Evolutionary conservation across 768 basidiomycete species (phyloP), one percentile per base, ranked within the genome.

Genomic region (Mycena crocata): DNA sequence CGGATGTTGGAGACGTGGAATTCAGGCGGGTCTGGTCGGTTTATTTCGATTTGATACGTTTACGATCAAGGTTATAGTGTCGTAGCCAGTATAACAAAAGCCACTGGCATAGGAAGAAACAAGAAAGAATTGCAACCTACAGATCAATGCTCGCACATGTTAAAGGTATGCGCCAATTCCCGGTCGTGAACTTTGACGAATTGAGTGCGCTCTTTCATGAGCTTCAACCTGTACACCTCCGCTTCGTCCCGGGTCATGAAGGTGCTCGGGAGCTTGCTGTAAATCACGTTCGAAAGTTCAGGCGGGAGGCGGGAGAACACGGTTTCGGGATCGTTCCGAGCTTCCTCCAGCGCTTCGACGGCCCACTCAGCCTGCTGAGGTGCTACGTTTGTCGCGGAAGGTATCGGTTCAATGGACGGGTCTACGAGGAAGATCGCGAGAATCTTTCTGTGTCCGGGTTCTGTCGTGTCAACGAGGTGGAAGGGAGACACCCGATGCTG

Each of bases 391-490:
- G 67, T 68, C 1, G 74, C 73, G 3, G 82, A 78, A 2, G 77
- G 78, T 19, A 73, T 72, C 13, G 80, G 70, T 0, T 64, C 51
- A 13, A 70, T 54, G 10, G 71, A 64, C 4, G 82, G 82, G 55
- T 83, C 79, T 55, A 81, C 75, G 48, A 83, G 77, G 71, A 80
- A 80, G 55, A 82, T 70, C 6, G 74, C 74, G 28, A 83, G 69
- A 26, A 83, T 81, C 68, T 80, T 83, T 35, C 80, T 74, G 57
- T 79, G 73, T 7, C 81, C 82, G 0, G 79, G 79, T 62, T 75
- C 74, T 17, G 75, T 69, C 1, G 62, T 57, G 62, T 83, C 79
- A 19, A 45, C 57, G 28, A 82, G 76, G 32, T 71, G 56, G 69
- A 83, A 83, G 10, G 79, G 73, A 32, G 72, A 71, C 30, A 82